Evolutionary conservation across 1,284 basidiomycete genomes (phyloP).

Genomic region (Ceratobasidium sp.): DNA sequence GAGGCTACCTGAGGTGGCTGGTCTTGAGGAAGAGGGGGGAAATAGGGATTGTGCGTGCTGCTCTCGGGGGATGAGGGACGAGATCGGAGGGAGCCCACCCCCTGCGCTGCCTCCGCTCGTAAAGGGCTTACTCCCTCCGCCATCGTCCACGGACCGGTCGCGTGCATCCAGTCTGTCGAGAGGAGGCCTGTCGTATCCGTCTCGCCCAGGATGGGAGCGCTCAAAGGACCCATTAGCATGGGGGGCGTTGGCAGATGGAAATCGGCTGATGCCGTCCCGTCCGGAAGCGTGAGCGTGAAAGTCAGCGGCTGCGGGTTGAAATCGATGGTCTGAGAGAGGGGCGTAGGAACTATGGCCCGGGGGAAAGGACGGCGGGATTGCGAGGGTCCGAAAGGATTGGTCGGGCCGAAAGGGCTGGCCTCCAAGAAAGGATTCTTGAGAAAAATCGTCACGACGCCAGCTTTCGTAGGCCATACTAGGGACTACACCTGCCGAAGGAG

Average conservation of each 20-base stretch:
- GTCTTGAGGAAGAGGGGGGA: conserved; percentile 40
- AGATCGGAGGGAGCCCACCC: conserved; percentile 42
- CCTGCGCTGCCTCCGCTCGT: conserved; percentile 41
- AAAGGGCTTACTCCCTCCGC: conserved; percentile 40
- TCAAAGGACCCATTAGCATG: conserved; percentile 31
- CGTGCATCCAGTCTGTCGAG: conserved; percentile 10
- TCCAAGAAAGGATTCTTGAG: conserved; percentile 32
- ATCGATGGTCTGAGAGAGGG: not conserved
- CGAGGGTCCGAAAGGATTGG: conserved; percentile 41
- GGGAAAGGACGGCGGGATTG: conserved; percentile 19
- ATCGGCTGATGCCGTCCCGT: conserved; percentile 37
- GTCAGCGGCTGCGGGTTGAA: conserved; percentile 29
- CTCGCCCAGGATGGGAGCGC: conserved; percentile 37
- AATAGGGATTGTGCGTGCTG: conserved; percentile 42
- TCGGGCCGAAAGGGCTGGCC: conserved; percentile 33
- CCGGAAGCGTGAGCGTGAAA: conserved; percentile 41
- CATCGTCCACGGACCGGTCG: conserved; percentile 40
- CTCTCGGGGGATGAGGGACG: conserved; percentile 41
- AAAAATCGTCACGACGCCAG: conserved; percentile 26
- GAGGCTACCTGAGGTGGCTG: conserved; percentile 34
- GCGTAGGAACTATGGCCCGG: conserved; percentile 10
- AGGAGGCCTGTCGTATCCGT: not conserved
- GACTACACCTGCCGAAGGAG: conserved; percentile 15
- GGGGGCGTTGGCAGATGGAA: conserved; percentile 18
- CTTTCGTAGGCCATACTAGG: conserved; percentile 33